Evolutionary conservation across 768 basidiomycete species (phyloP).

Genomic region (Pleurotus ostreatus): DNA sequence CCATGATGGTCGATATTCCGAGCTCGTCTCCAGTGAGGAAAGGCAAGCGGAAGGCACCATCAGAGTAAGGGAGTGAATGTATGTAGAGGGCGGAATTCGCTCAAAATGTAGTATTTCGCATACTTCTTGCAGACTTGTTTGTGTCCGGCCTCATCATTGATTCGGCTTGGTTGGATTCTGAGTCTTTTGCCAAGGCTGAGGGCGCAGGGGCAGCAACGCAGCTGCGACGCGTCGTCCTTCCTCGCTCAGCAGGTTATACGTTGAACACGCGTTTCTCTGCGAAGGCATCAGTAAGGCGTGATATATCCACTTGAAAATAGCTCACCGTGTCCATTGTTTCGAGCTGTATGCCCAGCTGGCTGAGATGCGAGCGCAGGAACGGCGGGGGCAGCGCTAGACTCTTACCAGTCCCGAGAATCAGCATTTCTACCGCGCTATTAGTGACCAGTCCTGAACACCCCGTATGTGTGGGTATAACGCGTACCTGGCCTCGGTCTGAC

Average conservation of each 20-base stretch:
- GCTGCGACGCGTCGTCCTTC: constrained; percentile 93
- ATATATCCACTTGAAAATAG: constrained; percentile 10
- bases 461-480: constrained; percentile 16
- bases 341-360: constrained; percentile 47
- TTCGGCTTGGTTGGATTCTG: constrained; percentile 9
- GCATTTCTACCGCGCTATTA: constrained; percentile 57
- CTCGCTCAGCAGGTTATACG: constrained; percentile 90
- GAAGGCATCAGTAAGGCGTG: not conserved
- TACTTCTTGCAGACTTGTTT: no score
- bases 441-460: not conserved
- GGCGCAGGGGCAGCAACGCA: constrained; percentile 71
- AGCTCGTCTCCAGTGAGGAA: constrained; percentile 37
- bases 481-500: constrained; percentile 84
- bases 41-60: constrained; percentile 60
- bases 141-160: no score
- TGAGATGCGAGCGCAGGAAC: constrained; percentile 61
- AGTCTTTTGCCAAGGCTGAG: constrained; percentile 48
- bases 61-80: constrained; percentile 11
- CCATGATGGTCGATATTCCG: constrained; percentile 16
- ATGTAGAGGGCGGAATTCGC: no score
- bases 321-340: constrained; percentile 63
- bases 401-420: constrained; percentile 85
- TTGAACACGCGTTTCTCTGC: constrained; percentile 90
- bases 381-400: constrained; percentile 68
- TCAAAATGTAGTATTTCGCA: no score